These are phyloP conservation scores for Exophiala spinifera DNA, from an alignment of 2,329 filamentous ascomycete species.

Conservation along the genomic window DNA sequence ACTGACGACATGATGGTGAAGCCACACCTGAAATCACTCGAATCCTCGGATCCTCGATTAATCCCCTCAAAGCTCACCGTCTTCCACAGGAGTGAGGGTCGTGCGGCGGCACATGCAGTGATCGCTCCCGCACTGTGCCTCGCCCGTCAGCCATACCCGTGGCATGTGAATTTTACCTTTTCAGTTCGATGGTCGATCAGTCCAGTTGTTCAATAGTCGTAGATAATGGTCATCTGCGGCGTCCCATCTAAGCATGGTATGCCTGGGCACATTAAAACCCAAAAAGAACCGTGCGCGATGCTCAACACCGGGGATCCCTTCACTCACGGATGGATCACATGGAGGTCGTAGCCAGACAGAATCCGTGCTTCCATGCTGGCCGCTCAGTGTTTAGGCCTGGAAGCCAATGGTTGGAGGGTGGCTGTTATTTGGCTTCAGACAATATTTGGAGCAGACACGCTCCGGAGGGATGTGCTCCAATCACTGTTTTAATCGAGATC, in stretches of 20 bases:
- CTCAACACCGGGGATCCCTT: too few species aligned
- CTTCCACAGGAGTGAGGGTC: background rate
- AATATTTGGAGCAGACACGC: background rate
- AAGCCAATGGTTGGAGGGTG: background rate
- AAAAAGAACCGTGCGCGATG: too few species aligned
- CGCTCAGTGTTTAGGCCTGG: too few species aligned
- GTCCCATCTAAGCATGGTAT: too few species aligned
- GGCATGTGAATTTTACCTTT: background rate
- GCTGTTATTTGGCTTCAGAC: background rate
- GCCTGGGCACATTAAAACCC: too few species aligned
- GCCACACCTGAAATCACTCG: slow-evolving; percentile 2
- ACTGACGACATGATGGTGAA: slow-evolving; percentile 7
- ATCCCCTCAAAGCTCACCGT: background rate
- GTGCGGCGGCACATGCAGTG: background rate
- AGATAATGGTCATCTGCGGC: too few species aligned
- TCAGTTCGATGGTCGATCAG: background rate
- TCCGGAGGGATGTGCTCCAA: background rate
- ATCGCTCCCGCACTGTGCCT: background rate
- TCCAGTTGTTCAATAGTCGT: too few species aligned
- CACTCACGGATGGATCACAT: background rate
- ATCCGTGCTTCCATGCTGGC: too few species aligned
- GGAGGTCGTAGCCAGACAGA: too few species aligned
- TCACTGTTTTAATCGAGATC: background rate
- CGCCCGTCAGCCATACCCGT: background rate
- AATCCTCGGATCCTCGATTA: background rate